Conservation (phyloP, 2,329 filamentous ascomycete species). For the Talaromyces sp. region DNA sequence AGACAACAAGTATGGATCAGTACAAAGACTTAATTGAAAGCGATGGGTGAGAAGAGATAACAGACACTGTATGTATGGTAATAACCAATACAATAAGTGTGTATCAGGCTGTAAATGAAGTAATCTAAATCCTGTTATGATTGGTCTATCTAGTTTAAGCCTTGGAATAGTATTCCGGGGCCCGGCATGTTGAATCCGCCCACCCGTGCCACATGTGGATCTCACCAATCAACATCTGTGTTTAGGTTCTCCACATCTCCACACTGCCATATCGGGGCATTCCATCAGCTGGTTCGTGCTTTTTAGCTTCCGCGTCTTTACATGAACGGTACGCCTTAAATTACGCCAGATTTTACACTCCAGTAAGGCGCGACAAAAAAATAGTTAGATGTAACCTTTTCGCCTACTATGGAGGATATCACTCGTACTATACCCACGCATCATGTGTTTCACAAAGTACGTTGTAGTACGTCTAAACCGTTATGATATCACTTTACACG, state of each 20-base stretch:
- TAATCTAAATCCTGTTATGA: background rate
- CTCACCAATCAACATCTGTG: background rate
- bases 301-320: background rate
- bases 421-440: too few species aligned
- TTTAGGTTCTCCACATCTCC: background rate
- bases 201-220: background rate
- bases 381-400: too few species aligned
- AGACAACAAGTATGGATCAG: background rate
- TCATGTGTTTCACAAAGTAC: too few species aligned
- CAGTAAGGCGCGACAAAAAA: background rate
- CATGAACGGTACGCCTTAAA: background rate
- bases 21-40: background rate
- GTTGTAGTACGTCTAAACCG: too few species aligned
- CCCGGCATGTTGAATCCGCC: background rate
- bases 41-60: background rate
- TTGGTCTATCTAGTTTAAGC: background rate
- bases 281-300: background rate
- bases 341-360: background rate
- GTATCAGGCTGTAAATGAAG: background rate
- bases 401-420: too few species aligned
- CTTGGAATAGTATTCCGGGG: background rate
- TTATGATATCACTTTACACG: too few species aligned
- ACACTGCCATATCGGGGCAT: background rate
- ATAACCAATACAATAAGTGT: background rate
- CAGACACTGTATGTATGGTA: background rate